A percentile compares a stretch with the other conserved stretches of the same genome.
Evolutionary conservation across 2,329 filamentous ascomycete species (phyloP).

Genomic region (Sporothrix globosa): DNA sequence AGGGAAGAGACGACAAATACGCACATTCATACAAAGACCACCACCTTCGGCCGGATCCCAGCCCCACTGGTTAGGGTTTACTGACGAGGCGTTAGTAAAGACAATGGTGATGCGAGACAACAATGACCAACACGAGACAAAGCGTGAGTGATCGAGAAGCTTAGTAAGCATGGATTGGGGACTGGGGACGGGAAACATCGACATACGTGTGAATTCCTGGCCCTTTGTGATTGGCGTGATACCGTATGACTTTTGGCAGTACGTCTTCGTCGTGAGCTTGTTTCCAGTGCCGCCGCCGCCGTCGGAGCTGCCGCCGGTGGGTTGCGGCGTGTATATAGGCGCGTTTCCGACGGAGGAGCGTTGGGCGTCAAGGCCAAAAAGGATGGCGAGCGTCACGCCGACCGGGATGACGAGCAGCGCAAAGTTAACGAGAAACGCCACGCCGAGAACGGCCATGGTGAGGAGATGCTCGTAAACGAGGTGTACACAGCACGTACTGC

Average conservation of each 20-base stretch:
- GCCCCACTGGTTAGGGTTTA: constrained; percentile 62
- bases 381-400: constrained; percentile 44
- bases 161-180: background rate
- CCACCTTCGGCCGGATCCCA: constrained; percentile 47
- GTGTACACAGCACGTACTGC: too few species aligned
- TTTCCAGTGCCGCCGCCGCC: constrained; percentile 40
- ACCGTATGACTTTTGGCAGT: constrained; percentile 52
- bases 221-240: constrained; percentile 50
- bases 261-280: constrained; percentile 43
- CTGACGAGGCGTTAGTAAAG: constrained; percentile 41
- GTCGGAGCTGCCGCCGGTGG: constrained; percentile 30
- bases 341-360: constrained; percentile 49
- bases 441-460: constrained; percentile 44
- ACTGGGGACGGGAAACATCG: too few species aligned
- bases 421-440: constrained; percentile 54
- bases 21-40: constrained; percentile 57
- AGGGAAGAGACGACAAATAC: constrained; percentile 36
- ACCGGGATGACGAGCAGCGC: constrained; percentile 53
- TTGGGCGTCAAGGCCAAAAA: constrained; percentile 54
- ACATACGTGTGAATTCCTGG: constrained; percentile 54
- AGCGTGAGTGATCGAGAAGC: background rate
- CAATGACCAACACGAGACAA: background rate
- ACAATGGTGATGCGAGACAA: background rate
- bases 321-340: constrained; percentile 49
- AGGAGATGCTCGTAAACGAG: background rate